Base-by-base conservation (phyloP, 257 asterid genomes). In the Salvia rosmarinus region DNA sequence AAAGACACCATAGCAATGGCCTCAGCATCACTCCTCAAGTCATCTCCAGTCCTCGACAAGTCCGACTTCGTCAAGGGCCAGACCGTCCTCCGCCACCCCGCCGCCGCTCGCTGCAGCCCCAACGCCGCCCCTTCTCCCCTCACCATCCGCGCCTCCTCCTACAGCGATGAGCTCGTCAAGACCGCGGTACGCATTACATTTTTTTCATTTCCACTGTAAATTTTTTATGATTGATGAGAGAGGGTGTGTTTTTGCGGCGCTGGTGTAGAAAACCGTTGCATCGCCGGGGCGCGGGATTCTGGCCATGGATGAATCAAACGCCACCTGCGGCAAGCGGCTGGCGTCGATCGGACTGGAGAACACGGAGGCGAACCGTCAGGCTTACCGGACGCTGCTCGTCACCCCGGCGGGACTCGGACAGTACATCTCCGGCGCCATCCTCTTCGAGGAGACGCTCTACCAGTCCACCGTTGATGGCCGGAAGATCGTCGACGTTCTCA, bases 311-410 rank as follows among this genome's bases (percentile, higher is more conserved):
- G 96, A 92, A 69, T 92, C 98, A 1, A 92, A 92, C 11, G 98
- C 98, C 12, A 92, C 96, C 11, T 92, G 98, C 44, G 96, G 98
- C 1, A 89, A 92, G 85, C 95, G 96, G 67, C 65, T 89, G 60
- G 96, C 95, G 10, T 92, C 98, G 20, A 92, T 92, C 14, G 96
- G 98, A 30, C 82, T 92, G 19, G 98, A 92, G 67, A 92, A 92
- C 92, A 92, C 98, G 0, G 98, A 92, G 89, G 96, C 96, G 1
- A 92, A 89, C 85, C 92, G 98, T 52, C 96, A 92, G 68, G 96
- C 98, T 9, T 88, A 81, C 82, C 84, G 98, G 3, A 92, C 98
- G 17, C 87, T 92, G n/a, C 89, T 92, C 0, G 89, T 90, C n/a
- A 39, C 84, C 4, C 91, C 80, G 25, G 91, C 96, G 0, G 95